A percentile compares a stretch with the other conserved stretches of the same genome.
Evolutionary conservation across 306 rosid species (phyloP).

Genomic region (Luffa acutangula): DNA sequence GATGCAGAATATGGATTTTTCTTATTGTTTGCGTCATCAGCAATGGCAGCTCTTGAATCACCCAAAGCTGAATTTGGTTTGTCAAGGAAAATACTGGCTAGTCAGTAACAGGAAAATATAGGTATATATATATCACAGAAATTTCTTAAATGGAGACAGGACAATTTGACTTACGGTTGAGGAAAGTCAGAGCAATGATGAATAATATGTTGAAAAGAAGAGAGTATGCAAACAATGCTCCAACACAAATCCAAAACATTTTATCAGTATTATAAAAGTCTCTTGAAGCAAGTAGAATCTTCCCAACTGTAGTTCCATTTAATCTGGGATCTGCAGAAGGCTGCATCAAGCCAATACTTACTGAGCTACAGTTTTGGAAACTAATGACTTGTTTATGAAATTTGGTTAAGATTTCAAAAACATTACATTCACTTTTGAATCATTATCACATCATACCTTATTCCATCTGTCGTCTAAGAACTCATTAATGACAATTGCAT

Average conservation of each 20-base stretch:
- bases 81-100: not conserved
- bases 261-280: conserved; percentile 45
- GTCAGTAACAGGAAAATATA: not conserved
- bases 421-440: not conserved
- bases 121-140: not conserved
- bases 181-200: conserved; percentile 41
- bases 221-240: conserved; percentile 60
- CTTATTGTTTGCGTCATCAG: conserved; percentile 24
- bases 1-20: conserved; percentile 12
- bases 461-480: conserved; percentile 71
- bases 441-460: conserved; percentile 33
- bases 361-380: conserved; percentile 1
- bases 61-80: conserved; percentile 38
- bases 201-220: conserved; percentile 46
- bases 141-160: not conserved
- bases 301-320: conserved; percentile 53
- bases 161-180: conserved; percentile 39
- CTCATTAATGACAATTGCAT: conserved; percentile 52
- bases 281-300: conserved; percentile 53
- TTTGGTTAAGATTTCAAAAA: not conserved
- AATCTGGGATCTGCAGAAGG: conserved; percentile 20
- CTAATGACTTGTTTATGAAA: not conserved
- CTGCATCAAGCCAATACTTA: conserved; percentile 20
- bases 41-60: conserved; percentile 40
- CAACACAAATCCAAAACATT: conserved; percentile 76